Evolutionary conservation across 2,329 filamentous ascomycete species (phyloP).

Genomic region (Calonectria pteridis): DNA sequence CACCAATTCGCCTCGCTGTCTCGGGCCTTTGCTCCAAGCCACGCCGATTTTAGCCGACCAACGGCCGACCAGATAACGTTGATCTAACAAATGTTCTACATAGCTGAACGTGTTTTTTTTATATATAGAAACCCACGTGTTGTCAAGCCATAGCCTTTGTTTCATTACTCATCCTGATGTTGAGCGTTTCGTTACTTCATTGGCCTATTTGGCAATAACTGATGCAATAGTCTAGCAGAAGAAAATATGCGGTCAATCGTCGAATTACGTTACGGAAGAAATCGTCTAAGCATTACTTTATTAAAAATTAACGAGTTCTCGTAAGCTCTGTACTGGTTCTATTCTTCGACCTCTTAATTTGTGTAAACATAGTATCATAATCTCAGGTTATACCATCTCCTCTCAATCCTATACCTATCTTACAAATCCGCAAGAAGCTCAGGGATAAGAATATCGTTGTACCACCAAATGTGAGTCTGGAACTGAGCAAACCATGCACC

Average conservation of each 20-base stretch:
- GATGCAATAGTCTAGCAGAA: not conserved
- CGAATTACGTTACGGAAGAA: not conserved
- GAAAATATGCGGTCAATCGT: not conserved
- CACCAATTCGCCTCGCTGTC: not conserved
- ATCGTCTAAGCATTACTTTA: not conserved
- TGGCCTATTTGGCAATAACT: not conserved
- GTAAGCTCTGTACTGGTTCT: not conserved
- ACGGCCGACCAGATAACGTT: not conserved
- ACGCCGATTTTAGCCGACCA: not conserved
- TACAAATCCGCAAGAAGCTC: slow-evolving; percentile 28
- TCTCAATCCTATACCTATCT: not conserved
- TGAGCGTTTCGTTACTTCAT: not conserved
- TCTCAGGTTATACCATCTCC: not conserved
- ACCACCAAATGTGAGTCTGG: slow-evolving; percentile 50
- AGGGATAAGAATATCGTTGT: slow-evolving; percentile 45
- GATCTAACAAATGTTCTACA: not conserved
- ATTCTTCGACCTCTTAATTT: not conserved
- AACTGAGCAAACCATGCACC: slow-evolving; percentile 51
- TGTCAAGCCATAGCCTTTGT: not conserved
- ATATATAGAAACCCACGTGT: not conserved
- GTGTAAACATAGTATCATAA: not conserved
- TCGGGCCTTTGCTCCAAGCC: slow-evolving; percentile 2
- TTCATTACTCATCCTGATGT: not conserved
- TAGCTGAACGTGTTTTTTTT: not conserved
- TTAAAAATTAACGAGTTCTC: not conserved